A percentile compares a stretch with the other conserved stretches of the same genome.
These are phyloP conservation scores for Solanum bulbocastanum DNA, from an alignment of 257 asterid species.

Conservation along the genomic window DNA sequence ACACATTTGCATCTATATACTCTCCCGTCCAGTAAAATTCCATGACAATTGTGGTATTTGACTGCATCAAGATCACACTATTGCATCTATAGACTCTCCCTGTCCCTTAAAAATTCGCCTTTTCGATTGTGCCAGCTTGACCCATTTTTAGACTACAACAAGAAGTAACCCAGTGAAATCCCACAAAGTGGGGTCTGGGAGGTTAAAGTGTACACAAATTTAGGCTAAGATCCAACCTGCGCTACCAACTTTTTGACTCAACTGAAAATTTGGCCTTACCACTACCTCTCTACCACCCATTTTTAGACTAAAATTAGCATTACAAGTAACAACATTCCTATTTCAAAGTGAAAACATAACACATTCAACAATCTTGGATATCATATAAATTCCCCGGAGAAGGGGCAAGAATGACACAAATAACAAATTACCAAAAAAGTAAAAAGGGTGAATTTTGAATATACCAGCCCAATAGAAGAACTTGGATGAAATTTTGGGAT, in stretches of 20 bases:
- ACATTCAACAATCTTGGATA: neutral
- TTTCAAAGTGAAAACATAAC: neutral
- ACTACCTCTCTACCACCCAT: neutral
- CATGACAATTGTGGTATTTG: neutral
- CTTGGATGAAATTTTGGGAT: conserved; percentile 72
- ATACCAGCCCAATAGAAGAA: conserved; percentile 97
- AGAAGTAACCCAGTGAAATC: neutral
- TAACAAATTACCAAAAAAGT: neutral
- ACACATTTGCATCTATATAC: neutral
- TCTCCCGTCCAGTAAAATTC: neutral
- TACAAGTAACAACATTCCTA: neutral
- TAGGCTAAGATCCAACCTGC: no score
- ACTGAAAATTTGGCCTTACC: no score
- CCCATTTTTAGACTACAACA: neutral
- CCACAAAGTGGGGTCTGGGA: neutral
- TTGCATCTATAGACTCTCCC: neutral
- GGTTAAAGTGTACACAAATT: neutral
- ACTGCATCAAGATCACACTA: neutral
- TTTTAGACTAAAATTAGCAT: neutral
- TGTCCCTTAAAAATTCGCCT: neutral
- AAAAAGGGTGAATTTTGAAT: neutral
- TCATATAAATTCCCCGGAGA: neutral
- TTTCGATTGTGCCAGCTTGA: neutral
- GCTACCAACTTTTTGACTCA: no score
- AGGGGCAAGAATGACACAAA: neutral